Evolutionary conservation across 805 yeast genomes (phyloP), one percentile per base, ranked within the genome.

Genomic region (Schizosaccharomyces lindneri): DNA sequence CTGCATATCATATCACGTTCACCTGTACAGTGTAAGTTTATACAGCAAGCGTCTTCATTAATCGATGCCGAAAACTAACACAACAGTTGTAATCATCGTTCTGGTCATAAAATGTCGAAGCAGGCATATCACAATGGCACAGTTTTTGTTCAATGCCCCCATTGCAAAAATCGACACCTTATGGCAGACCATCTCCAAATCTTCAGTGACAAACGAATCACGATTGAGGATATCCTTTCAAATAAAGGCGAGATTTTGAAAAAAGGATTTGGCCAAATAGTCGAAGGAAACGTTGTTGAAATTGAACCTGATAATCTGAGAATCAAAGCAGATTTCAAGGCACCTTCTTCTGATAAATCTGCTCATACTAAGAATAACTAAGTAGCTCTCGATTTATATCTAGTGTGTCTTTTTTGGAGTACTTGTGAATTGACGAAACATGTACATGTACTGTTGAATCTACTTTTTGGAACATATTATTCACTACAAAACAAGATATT

Each of bases 91-190:
- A 78, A 80, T 60, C 80, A 84, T 4, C 75, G 97, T 62, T 87
- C 96, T 0, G 81, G 88, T 3, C 97, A 90, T 69, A 78, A 83
- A 11, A 83, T 90, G 67, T 85, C 95, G 7, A 89, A 89, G 66
- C 97, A 90, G 71, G 89, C 95, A 0, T 90, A 90, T 70, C 79
- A 83, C 13, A 73, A 76, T 7, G 97, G 97, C 1, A 82, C 95
- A 0, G 95, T 90, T 2, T 73, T 87, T 61, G 83, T 90, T 27
- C 87, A 87, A 68, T 90, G 97, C 69, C 97, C 97, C 0, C 86
- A 88, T n/a, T 90, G 97, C 70, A 78, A 84, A 65, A 82, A 80
- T 68, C 48, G 65, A 29, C 65, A 64, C 48, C 59, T 64, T 5
- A 64, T 64, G 15, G 65, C 65, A 39, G 65, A 64, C 48, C 65